A percentile compares a stretch with the other conserved stretches of the same genome.
Evolutionary conservation across 1,139 yeast genomes (phyloP).

Genomic region (Blastobotrys illinoisensis): DNA sequence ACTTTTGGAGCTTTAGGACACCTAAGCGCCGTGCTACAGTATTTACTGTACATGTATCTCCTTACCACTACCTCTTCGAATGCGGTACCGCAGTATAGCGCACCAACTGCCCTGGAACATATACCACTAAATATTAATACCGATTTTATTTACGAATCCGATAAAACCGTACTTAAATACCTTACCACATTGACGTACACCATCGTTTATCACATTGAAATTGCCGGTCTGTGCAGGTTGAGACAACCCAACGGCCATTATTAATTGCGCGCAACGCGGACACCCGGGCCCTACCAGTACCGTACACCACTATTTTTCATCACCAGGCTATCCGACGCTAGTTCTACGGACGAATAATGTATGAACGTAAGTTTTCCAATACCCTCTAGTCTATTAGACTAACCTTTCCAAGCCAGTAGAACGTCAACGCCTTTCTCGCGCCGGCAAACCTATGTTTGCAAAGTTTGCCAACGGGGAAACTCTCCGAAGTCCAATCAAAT

Average conservation of each 20-base stretch:
- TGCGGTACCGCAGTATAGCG: too few species aligned
- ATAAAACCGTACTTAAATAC: too few species aligned
- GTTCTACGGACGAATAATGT: background rate
- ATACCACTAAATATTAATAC: too few species aligned
- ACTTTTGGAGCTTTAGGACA: too few species aligned
- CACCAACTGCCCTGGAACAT: too few species aligned
- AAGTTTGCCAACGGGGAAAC: slow-evolving; percentile 38
- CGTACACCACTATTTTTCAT: background rate
- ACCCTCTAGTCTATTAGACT: background rate
- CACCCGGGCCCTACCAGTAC: background rate
- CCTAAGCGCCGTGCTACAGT: too few species aligned
- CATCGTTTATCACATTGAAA: too few species aligned
- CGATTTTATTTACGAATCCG: too few species aligned
- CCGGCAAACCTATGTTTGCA: slow-evolving; percentile 35
- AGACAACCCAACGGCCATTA: background rate
- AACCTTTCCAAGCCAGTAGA: background rate
- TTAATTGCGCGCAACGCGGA: background rate
- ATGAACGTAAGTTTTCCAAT: background rate
- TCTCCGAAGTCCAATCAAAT: slow-evolving; percentile 37
- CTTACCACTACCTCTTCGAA: too few species aligned
- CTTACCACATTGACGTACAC: too few species aligned
- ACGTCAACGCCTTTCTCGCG: slow-evolving; percentile 10
- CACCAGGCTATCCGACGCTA: background rate
- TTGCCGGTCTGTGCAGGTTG: background rate
- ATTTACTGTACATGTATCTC: too few species aligned